phyloP scores from a whole-genome alignment of 345 rosid genomes.

The Luvunga scandens region DNA sequence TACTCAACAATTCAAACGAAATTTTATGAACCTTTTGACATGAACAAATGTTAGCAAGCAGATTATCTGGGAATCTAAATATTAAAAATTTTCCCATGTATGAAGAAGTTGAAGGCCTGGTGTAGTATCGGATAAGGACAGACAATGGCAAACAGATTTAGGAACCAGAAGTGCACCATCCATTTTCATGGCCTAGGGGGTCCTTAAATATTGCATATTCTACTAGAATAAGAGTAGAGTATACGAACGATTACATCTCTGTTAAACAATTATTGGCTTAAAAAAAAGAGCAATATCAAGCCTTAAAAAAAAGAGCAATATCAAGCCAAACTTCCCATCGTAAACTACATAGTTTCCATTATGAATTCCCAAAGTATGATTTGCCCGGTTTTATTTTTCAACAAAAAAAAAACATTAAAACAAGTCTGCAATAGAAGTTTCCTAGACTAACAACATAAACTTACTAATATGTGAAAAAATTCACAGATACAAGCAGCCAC shows the following conservation, averaged over 20 bases:
- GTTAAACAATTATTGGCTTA: neutral
- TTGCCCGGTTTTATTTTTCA: slow-evolving; percentile 16
- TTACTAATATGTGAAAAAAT: neutral
- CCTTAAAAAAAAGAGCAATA: no score
- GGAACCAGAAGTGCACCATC: neutral
- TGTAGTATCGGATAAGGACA: no score
- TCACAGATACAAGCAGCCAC: slow-evolving; percentile 11
- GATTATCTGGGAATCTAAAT: neutral
- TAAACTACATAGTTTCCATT: slow-evolving; percentile 5
- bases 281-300: no score
- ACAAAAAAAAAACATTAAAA: neutral
- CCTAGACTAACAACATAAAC: slow-evolving; percentile 11
- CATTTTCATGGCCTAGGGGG: neutral
- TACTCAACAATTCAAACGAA: neutral
- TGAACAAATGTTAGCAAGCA: neutral
- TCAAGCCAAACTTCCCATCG: neutral
- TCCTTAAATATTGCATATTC: neutral
- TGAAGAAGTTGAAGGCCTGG: neutral
- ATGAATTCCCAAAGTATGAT: slow-evolving; percentile 7
- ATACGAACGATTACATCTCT: neutral
- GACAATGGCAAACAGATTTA: no score
- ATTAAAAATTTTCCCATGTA: no score
- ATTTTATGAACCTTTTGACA: neutral
- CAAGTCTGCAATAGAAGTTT: slow-evolving; percentile 13
- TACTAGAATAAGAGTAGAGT: neutral